These are phyloP conservation scores for Torulaspora indica DNA, from an alignment of 805 yeast species.

Conservation along the genomic window DNA sequence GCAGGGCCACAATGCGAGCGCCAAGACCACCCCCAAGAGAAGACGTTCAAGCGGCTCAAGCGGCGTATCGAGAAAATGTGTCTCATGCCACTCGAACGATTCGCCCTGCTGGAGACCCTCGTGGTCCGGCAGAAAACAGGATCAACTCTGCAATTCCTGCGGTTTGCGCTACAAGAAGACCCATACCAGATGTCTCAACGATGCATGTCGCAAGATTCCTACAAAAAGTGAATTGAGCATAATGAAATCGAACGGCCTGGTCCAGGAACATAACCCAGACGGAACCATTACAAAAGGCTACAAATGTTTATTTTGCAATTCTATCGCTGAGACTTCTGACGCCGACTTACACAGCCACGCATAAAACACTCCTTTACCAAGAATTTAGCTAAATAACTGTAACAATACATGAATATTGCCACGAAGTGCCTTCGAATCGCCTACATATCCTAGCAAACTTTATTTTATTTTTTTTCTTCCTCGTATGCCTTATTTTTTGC, in stretches of 20 bases:
- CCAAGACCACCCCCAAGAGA: conserved; percentile 11
- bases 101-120: conserved; percentile 99
- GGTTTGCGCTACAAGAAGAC: conserved; percentile 94
- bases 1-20: conserved; percentile 6
- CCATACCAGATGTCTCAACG: conserved; percentile 79
- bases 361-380: background rate
- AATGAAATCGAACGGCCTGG: conserved; percentile 68
- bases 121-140: conserved; percentile 75
- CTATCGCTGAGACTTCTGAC: conserved; percentile 25
- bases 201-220: conserved; percentile 78
- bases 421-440: background rate
- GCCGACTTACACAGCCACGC: background rate
- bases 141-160: conserved; percentile 96
- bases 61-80: conserved; percentile 54
- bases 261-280: conserved; percentile 30
- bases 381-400: background rate
- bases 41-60: conserved; percentile 14
- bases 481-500: too few relatives aligned
- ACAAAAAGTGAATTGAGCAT: conserved; percentile 93
- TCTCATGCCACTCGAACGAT: conserved; percentile 84
- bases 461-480: too few relatives aligned
- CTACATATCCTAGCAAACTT: background rate
- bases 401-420: background rate
- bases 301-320: conserved; percentile 46
- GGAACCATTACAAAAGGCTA: conserved; percentile 36